Evolutionary conservation across 108 stramenopile species (phyloP).

Genomic region (Schizochytrium sp.): DNA sequence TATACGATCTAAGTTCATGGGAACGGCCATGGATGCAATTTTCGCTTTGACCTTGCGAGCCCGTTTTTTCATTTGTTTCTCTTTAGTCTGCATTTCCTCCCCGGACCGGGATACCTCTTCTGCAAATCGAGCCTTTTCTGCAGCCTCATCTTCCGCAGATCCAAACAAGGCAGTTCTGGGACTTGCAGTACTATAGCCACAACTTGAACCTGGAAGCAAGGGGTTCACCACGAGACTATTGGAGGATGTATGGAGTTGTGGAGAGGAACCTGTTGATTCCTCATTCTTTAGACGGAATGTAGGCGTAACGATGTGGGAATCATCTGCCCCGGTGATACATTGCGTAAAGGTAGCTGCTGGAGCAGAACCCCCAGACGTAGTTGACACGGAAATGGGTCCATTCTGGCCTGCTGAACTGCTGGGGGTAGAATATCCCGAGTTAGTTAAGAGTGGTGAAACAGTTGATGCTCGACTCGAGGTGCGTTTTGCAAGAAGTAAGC

Average conservation of each 20-base stretch:
- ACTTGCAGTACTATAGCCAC: background rate
- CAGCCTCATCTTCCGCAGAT: background rate
- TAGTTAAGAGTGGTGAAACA: background rate
- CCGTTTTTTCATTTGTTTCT: conserved; percentile 53
- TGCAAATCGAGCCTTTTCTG: background rate
- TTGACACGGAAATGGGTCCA: too few species aligned
- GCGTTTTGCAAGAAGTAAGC: background rate
- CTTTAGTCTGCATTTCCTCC: conserved; percentile 19
- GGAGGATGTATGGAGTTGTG: background rate
- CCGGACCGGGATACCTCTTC: conserved; percentile 37
- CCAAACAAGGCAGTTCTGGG: background rate
- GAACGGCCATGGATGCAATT: conserved; percentile 20
- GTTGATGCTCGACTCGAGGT: conserved; percentile 30
- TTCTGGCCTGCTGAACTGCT: too few species aligned
- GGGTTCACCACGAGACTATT: background rate
- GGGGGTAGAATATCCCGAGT: background rate
- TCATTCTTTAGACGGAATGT: background rate
- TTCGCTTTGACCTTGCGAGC: conserved; percentile 22
- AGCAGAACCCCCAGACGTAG: background rate
- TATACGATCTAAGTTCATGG: background rate
- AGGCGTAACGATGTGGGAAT: background rate
- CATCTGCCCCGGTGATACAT: background rate
- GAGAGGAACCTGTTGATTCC: too few species aligned
- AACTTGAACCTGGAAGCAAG: background rate
- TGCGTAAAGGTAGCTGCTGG: background rate